Conservation (phyloP, 75 land plant genomes). For the Pinus tabuliformis region DNA sequence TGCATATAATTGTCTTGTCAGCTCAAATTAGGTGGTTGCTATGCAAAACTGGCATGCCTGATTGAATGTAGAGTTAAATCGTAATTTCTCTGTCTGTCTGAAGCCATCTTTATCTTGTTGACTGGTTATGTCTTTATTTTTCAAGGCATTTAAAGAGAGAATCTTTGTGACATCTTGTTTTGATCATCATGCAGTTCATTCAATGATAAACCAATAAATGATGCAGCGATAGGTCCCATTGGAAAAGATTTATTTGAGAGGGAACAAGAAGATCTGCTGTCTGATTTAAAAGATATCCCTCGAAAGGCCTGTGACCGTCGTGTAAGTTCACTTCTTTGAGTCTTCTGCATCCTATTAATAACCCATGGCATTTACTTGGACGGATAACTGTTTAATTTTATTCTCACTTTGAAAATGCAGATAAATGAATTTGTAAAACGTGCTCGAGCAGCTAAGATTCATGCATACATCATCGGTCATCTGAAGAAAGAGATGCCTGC, state of each 20-base stretch:
- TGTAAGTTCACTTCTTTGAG: conserved; percentile 32
- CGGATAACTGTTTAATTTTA: not conserved
- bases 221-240: conserved; percentile 60
- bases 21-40: not conserved
- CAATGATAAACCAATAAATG: conserved; percentile 90
- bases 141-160: not conserved
- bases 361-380: not conserved
- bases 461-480: conserved; percentile 91
- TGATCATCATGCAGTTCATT: conserved; percentile 63
- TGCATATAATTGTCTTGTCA: conserved; percentile 3
- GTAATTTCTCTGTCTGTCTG: not conserved
- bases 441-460: conserved; percentile 96
- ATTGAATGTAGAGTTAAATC: not conserved
- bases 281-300: conserved; percentile 92
- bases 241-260: conserved; percentile 91
- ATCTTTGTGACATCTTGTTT: not conserved
- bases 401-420: conserved; percentile 23
- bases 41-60: not conserved
- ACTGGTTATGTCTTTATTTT: not conserved
- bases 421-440: conserved; percentile 98
- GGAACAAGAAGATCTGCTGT: conserved; percentile 89
- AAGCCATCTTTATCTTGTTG: not conserved
- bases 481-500: conserved; percentile 97
- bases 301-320: conserved; percentile 96
- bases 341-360: not conserved